Evolutionary conservation across 495 filamentous ascomycete genomes (phyloP), one percentile per base, ranked within the genome.

Genomic region (Ramalina intermedia): DNA sequence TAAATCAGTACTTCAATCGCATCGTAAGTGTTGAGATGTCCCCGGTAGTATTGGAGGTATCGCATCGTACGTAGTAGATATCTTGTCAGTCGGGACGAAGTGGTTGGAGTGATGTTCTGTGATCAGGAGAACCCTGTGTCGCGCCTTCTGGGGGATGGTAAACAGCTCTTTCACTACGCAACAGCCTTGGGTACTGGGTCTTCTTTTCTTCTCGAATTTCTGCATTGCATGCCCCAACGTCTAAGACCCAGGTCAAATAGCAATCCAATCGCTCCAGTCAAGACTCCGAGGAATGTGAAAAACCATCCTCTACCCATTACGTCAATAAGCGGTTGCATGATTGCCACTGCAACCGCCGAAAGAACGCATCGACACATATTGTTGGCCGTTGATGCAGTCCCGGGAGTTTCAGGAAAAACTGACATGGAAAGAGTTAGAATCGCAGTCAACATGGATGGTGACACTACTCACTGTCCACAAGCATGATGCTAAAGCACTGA

Each of bases 281-380:
- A 35, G 7, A 50, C 17, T 8, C 37, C 46, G 23, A 61, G 21
- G 7, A 61, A 18, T 1, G 63, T 65, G 51, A 63, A 67, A 14
- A 54, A 55, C 63, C 64, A 65, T 4, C 64, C 61, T 9, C 47
- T 41, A n/a, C 56, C 59, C 47, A 63, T 58, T 2, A 49, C 55
- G 16, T 60, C 29, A 13, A 60, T 51, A 46, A 65, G 49, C 2
- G 60, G 62, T n/a, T 63, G 55, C 45, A 68, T 49, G 11, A 58
- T 50, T 1, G 63, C 62, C 8, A 57, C 54, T 13, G 52, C 61
- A 14, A 49, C 57, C 11, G 65, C 65, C 0, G 56, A 52, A 44
- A 68, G 53, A 21, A 59, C 45, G 40, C 63, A 68, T 3, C 65
- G 46, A 1, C 55, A 54, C 16, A 66, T 50, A 49, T 66, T 68